Base-by-base conservation (phyloP, 2,329 filamentous ascomycete genomes). In the Xylariaceae sp. region DNA sequence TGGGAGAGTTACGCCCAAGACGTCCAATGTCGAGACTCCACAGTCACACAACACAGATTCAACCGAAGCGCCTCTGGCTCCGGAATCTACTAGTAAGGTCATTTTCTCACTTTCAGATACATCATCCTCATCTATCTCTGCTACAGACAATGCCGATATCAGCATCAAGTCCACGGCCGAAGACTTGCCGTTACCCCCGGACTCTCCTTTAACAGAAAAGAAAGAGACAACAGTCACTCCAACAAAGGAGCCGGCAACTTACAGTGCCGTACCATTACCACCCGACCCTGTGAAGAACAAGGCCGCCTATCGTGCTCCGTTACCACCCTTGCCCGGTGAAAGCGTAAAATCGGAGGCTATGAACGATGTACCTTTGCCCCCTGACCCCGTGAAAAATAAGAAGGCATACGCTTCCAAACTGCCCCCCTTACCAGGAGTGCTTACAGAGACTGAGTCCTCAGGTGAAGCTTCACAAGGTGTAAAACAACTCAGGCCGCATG, bases 1-100 rank as follows among this genome's bases (percentile, higher is more conserved):
- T 44, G 61, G 51, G 22, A 59, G 60, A 50, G 36, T 56, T 43
- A 19, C 54, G 13, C 47, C 64, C 7, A 56, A 64, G 32, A 58
- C 63, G 6, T 58, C 64, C 30, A 58, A 56, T 30, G 39, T 54
- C 21, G 63, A 64, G 49, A 55, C 52, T 21, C 68, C 70, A 3
- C 70, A 73, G 55, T 65, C 69, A 45, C 77, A 75, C 58, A 67
- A 68, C 34, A 68, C 71, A 36, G 61, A 67, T 19, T 58, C 67
- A 47, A 64, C 68, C 40, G 65, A 69, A 54, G 63, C 62, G 30
- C 79, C 80, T 53, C 68, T 83, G 4, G 80, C 80, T 32, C 79
- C 80, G 19, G 79, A 83, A 57, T 69, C 77, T 53, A 81, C 74
- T 50, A 83, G 79, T 73, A 81, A 77, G 71, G 67, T 70, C 54